Percentiles rank a stretch among this genome's conserved stretches.
phyloP scores from a whole-genome alignment of 805 yeast genomes.

The Osmozyma mogii region DNA sequence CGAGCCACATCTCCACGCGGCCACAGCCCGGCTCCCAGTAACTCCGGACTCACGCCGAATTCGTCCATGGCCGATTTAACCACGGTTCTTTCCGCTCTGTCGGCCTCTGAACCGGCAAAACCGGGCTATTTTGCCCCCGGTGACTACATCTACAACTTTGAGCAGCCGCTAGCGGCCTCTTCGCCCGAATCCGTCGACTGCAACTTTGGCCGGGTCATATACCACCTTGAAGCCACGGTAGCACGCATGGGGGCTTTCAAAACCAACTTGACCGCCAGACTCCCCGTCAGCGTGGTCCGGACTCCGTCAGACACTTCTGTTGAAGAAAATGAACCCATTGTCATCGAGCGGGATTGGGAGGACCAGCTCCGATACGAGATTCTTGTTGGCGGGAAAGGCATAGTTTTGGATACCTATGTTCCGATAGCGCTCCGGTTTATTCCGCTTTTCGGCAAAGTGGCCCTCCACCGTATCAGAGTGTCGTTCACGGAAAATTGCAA shows the following conservation, averaged over 20 bases:
- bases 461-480: conserved; percentile 77
- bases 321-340: conserved; percentile 91
- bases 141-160: conserved; percentile 88
- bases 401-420: conserved; percentile 72
- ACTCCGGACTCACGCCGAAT: conserved; percentile 15
- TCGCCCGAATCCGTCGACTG: conserved; percentile 75
- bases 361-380: conserved; percentile 85
- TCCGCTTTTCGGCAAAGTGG: conserved; percentile 76
- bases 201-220: conserved; percentile 74
- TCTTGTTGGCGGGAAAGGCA: conserved; percentile 80
- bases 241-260: conserved; percentile 84
- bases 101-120: conserved; percentile 12
- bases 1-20: conserved; percentile 23
- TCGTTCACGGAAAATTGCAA: conserved; percentile 85
- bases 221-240: conserved; percentile 59
- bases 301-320: conserved; percentile 69
- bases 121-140: conserved; percentile 60
- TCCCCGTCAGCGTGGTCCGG: conserved; percentile 63
- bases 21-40: conserved; percentile 1
- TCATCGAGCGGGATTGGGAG: conserved; percentile 89
- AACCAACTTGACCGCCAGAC: conserved; percentile 55
- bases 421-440: conserved; percentile 80
- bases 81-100: conserved; percentile 16
- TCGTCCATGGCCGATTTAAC: conserved; percentile 19
- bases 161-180: conserved; percentile 74